Evolutionary conservation across 2,329 filamentous ascomycete species (phyloP).

Genomic region (Trichoderma citrinoviride): DNA sequence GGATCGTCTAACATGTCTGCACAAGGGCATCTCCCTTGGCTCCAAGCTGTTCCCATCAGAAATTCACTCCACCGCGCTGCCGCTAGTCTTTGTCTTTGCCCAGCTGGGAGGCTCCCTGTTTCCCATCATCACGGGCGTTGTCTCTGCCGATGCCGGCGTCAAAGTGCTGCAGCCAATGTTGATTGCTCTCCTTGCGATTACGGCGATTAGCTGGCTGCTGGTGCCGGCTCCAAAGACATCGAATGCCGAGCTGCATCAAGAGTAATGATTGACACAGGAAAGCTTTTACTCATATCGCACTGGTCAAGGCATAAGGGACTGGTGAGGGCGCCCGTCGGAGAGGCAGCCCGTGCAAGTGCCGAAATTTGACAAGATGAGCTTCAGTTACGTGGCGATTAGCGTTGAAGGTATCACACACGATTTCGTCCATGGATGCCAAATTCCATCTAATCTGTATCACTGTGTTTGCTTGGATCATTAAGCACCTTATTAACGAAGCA

Average conservation of each 20-base stretch:
- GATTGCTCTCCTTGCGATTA: conserved; percentile 46
- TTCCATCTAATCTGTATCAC: too few relatives aligned
- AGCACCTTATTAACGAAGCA: background rate
- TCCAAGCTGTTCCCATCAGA: conserved; percentile 48
- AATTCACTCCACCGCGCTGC: conserved; percentile 37
- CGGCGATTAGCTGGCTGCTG: conserved; percentile 47
- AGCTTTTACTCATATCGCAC: background rate
- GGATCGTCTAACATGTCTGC: conserved; percentile 3
- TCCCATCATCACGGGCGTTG: conserved; percentile 53
- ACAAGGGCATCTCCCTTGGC: conserved; percentile 52
- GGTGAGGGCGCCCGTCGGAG: too few relatives aligned
- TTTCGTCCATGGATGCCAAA: too few relatives aligned
- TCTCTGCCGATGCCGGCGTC: conserved; percentile 47
- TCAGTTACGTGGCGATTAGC: too few relatives aligned
- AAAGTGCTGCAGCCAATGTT: conserved; percentile 52
- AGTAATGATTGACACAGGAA: conserved; percentile 26
- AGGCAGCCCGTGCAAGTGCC: too few relatives aligned
- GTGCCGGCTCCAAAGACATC: conserved; percentile 38
- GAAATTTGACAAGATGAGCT: too few relatives aligned
- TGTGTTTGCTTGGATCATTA: background rate
- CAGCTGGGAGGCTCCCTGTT: conserved; percentile 56
- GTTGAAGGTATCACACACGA: too few relatives aligned
- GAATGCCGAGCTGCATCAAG: conserved; percentile 35
- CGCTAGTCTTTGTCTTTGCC: conserved; percentile 56
- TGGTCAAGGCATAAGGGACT: background rate